These are phyloP conservation scores for Zopfochytrium polystomum DNA, from an alignment of 371 early-diverging fungal species.

Conservation along the genomic window DNA sequence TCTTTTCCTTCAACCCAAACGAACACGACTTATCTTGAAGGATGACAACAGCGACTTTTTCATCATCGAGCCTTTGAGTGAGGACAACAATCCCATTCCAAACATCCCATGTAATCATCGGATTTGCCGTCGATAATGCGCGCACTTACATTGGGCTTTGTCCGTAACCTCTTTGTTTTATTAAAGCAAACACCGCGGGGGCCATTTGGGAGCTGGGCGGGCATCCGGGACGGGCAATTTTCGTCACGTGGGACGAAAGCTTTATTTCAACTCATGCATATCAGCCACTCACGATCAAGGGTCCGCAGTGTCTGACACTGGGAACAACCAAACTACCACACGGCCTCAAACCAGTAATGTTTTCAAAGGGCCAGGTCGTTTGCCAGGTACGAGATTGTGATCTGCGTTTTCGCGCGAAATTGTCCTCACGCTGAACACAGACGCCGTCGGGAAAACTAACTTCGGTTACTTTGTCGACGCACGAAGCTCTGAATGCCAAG, in stretches of 20 bases:
- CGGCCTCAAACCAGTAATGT: slow-evolving; percentile 41
- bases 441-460: slow-evolving; percentile 41
- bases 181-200: slow-evolving; percentile 38
- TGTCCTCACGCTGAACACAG: slow-evolving; percentile 15
- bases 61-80: slow-evolving; percentile 32
- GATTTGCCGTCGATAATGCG: no score
- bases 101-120: slow-evolving; percentile 35
- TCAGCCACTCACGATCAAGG: slow-evolving; percentile 39
- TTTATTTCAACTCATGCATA: slow-evolving; percentile 41
- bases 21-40: slow-evolving; percentile 35
- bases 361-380: slow-evolving; percentile 34
- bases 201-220: slow-evolving; percentile 43
- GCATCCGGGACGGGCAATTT: slow-evolving; percentile 26
- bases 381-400: slow-evolving; percentile 37
- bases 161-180: slow-evolving; percentile 9
- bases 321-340: slow-evolving; percentile 44
- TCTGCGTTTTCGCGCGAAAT: slow-evolving; percentile 3
- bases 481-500: slow-evolving; percentile 26
- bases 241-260: slow-evolving; percentile 45
- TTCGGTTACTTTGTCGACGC: slow-evolving; percentile 30
- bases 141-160: neutral
- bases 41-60: slow-evolving; percentile 39
- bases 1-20: slow-evolving; percentile 31
- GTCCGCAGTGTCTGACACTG: slow-evolving; percentile 31
- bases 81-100: slow-evolving; percentile 29